Conservation (phyloP, 768 basidiomycete genomes). For the Hygrocybe coccinea region DNA sequence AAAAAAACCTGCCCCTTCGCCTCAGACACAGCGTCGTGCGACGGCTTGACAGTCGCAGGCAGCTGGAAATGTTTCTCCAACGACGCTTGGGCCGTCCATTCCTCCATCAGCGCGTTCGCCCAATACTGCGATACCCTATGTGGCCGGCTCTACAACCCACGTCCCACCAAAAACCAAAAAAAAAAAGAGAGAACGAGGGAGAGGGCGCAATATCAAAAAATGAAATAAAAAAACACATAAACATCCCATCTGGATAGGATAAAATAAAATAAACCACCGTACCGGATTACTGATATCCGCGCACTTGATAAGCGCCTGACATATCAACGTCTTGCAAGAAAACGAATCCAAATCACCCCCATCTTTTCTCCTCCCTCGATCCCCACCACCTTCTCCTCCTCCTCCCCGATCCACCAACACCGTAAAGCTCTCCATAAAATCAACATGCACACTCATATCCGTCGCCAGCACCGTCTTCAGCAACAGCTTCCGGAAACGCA, state of each 20-base stretch:
- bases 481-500: slow-evolving; percentile 66
- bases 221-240: no score
- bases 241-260: no score
- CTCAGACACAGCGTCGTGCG: slow-evolving; percentile 50
- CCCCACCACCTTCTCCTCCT: no score
- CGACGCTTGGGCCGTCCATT: slow-evolving; percentile 88
- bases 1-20: slow-evolving; percentile 87
- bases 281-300: slow-evolving; percentile 99
- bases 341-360: slow-evolving; percentile 36
- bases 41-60: slow-evolving; percentile 51
- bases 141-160: slow-evolving; percentile 70
- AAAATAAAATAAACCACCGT: slow-evolving; percentile 32
- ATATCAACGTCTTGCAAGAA: slow-evolving; percentile 62
- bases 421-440: slow-evolving; percentile 72
- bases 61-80: slow-evolving; percentile 77
- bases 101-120: slow-evolving; percentile 81
- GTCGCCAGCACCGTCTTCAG: slow-evolving; percentile 82
- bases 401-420: slow-evolving; percentile 43
- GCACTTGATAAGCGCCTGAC: slow-evolving; percentile 92
- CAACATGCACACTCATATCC: slow-evolving; percentile 87
- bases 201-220: no score
- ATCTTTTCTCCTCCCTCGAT: no score
- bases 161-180: not conserved
- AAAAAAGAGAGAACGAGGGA: no score
- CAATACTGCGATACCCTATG: slow-evolving; percentile 89